Evolutionary conservation across 2,329 filamentous ascomycete genomes (phyloP), one percentile per base, ranked within the genome.

Genomic region (Alternaria angustiovoidea): DNA sequence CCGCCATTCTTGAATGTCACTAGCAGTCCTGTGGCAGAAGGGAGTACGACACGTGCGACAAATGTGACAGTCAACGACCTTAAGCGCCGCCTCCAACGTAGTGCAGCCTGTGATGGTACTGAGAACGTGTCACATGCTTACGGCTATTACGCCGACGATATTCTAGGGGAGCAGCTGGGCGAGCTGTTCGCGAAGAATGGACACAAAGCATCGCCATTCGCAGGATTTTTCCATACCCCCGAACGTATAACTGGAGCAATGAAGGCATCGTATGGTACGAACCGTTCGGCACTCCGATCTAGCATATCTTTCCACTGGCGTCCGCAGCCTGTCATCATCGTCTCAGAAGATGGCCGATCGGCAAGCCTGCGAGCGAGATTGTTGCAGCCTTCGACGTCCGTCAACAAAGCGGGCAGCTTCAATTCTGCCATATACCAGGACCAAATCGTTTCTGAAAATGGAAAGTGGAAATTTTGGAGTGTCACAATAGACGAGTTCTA

Each of bases 401-500:
- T 57, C 22, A 54, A 42, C 18, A 70, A 65, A 62, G 53, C 64
- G 1, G 70, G 70, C 2, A 63, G 59, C 24, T 71, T 72, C 60
- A 71, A 72, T 53, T 61, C 60, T 24, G 71, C 68, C 0, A 72
- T 74, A 5, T 71, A 72, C 53, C 69, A 74, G 39, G 68, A 72
- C 54, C 71, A 74, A 48, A 64, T 72, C 34, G 67, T 72, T 5
- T 61, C 69, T 2, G 67, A 71, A 32, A 57, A 72, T 32, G 65
- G 69, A 0, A 68, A 64, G 42, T 74, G 69, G 69, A 59, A 67
- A 7, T 54, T 72, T 18, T 72, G 69, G 71, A 72, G 66, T 57
- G 63, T 72, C 14, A 72, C 68, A 0, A 72, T 72, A 26, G 71
- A 74, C 38, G 70, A 72, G 44, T 70, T 71, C 47, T 74, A 74